Base-by-base conservation (phyloP, 2,329 filamentous ascomycete species). In the Neonectria faginata region DNA sequence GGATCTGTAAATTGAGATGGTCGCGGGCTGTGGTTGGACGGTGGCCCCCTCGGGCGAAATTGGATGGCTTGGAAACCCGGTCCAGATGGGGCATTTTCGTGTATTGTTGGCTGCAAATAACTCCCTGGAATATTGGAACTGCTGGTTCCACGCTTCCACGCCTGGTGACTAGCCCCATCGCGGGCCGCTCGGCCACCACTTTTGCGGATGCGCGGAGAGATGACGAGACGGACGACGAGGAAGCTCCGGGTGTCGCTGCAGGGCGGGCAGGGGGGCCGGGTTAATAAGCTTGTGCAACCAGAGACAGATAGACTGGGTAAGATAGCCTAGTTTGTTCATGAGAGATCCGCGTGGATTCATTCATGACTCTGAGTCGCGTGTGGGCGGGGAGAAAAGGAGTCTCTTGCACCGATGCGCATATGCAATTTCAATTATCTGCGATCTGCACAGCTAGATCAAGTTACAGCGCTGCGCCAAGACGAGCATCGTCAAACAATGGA, bases 1-100 rank as follows among this genome's bases (percentile, higher is more conserved):
- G 41, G 44, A 44, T 55, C 54, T 53, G 27, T 47, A 56, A 56
- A 60, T 56, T 64, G 61, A 64, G 56, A 64, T 59, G 25, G 6
- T 14, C 16, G 48, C 22, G 16, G 31, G 14, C 41, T 33, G 36
- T 63, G 60, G 60, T 58, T 63, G 60, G 60, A 47, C 50, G n/a
- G 29, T 25, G 7, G 3, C 47, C 27, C 47, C 47, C 47, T 50
- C 11, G 25, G 61, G 44, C 56, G 61, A 64, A 64, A 64, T 64
- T 64, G 20, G 51, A 60, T 18, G 56, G 47, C 10, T 9, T 18
- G 22, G n/a, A 59, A 45, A 45, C 57, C 57, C n/a, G 48, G 57
- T 48, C 20, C 25, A 6, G 25, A 29, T 31, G 58, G 58, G 58
- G 6, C 42, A 27, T 44, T 51, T 62, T 1, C 25, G 5, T 25